These are phyloP conservation scores for Trichoderma gamsii DNA, from an alignment of 495 filamentous ascomycete species.

Conservation along the genomic window DNA sequence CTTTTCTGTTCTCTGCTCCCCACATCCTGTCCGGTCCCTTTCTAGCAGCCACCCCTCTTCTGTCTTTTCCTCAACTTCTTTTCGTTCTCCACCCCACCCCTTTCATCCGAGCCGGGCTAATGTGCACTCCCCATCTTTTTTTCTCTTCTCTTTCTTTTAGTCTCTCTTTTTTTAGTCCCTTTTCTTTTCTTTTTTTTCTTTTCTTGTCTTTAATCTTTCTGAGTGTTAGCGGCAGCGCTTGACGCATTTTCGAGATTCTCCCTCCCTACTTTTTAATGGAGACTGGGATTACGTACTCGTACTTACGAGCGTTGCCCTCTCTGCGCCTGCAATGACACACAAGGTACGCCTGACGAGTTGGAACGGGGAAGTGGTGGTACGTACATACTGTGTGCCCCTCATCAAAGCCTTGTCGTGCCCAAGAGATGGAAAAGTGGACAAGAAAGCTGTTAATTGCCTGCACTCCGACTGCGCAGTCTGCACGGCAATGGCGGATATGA, in stretches of 20 bases:
- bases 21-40: neutral
- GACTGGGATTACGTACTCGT: neutral
- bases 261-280: no score
- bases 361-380: no score
- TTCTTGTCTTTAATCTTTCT: no score
- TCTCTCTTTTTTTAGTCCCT: neutral
- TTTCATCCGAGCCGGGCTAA: slow-evolving; percentile 5
- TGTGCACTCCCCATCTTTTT: neutral
- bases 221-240: no score
- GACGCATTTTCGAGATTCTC: no score
- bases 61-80: neutral
- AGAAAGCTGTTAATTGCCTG: no score
- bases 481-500: no score
- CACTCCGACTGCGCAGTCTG: no score
- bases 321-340: neutral
- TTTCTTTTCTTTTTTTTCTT: neutral
- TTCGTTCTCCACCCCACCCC: neutral
- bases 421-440: no score
- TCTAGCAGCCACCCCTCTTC: neutral
- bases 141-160: neutral
- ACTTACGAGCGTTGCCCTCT: neutral
- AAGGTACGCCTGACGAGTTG: no score
- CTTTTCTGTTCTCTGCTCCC: neutral
- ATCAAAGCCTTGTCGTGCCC: no score
- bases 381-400: no score